These are phyloP conservation scores for Brassica nigra DNA, from an alignment of 345 rosid genomes.

Conservation along the genomic window DNA sequence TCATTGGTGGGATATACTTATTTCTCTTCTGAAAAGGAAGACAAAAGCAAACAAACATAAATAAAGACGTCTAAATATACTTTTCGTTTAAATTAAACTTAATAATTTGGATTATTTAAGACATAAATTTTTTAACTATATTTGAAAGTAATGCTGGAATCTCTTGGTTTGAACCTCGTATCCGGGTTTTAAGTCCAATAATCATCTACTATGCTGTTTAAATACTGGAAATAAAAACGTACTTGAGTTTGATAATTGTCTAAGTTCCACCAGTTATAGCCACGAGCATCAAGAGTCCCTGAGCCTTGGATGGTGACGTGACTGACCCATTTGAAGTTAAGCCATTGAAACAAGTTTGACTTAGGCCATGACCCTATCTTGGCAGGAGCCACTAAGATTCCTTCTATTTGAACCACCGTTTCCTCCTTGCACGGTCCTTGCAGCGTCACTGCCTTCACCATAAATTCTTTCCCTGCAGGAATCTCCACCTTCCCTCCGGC, in stretches of 20 bases:
- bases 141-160: background rate
- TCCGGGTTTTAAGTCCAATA: background rate
- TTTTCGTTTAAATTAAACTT: background rate
- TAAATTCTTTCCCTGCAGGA: constrained; percentile 32
- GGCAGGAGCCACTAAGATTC: constrained; percentile 67
- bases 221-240: background rate
- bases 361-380: constrained; percentile 68
- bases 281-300: constrained; percentile 80
- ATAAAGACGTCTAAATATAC: background rate
- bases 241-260: constrained; percentile 51
- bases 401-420: constrained; percentile 62
- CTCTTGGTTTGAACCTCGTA: background rate
- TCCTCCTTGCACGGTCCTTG: constrained; percentile 40
- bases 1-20: constrained; percentile 58
- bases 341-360: constrained; percentile 75
- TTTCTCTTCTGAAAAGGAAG: constrained; percentile 50
- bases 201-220: background rate
- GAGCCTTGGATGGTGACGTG: constrained; percentile 71
- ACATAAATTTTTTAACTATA: background rate
- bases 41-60: background rate
- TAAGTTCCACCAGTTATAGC: constrained; percentile 75
- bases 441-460: constrained; percentile 40
- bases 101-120: background rate
- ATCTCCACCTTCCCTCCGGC: constrained; percentile 38
- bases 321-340: constrained; percentile 80